phyloP scores from a whole-genome alignment of 441 rosid species.

The Raphanus hybrid region DNA sequence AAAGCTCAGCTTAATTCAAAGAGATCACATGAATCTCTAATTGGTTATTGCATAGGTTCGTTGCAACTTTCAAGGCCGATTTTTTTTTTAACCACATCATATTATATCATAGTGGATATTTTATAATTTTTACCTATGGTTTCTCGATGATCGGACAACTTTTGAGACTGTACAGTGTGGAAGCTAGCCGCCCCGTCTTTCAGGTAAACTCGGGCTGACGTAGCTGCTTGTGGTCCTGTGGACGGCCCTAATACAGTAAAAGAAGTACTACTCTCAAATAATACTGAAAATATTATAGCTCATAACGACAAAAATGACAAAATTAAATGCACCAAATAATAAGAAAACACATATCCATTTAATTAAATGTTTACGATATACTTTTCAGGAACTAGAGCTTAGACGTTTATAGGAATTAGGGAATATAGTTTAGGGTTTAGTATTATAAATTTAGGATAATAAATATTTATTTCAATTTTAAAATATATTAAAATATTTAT shows the following conservation, averaged over 20 bases:
- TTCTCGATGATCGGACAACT: constrained; percentile 3
- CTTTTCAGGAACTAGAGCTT: too few relatives aligned
- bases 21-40: not conserved
- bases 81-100: not conserved
- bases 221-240: constrained; percentile 24
- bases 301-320: not conserved
- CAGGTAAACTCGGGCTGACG: constrained; percentile 3
- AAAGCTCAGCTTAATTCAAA: not conserved
- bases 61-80: not conserved
- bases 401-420: too few relatives aligned
- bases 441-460: too few relatives aligned
- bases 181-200: constrained; percentile 38
- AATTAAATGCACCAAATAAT: too few relatives aligned
- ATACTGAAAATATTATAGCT: not conserved
- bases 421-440: too few relatives aligned
- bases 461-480: too few relatives aligned
- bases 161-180: constrained; percentile 26
- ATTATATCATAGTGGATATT: not conserved
- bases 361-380: too few relatives aligned
- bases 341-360: too few relatives aligned
- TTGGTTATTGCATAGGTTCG: not conserved
- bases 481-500: too few relatives aligned
- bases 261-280: not conserved
- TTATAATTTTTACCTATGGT: constrained; percentile 19
- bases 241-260: not conserved